Conservation (phyloP, 768 basidiomycete species). For the Lactarius deliciosus region DNA sequence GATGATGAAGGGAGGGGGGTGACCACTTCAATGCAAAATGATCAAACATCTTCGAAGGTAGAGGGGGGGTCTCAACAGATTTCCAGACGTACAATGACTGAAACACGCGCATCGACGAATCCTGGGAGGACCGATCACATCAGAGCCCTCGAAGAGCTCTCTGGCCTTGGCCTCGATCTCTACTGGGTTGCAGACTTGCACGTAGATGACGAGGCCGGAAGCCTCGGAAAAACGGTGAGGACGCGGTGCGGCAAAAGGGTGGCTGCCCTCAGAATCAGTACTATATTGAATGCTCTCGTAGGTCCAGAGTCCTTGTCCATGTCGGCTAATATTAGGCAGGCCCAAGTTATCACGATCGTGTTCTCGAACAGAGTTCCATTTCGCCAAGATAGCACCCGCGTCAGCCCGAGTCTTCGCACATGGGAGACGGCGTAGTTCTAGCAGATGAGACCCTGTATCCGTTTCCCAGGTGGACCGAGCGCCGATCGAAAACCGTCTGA, state of each 20-base stretch:
- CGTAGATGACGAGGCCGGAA: constrained; percentile 50
- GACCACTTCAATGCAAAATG: constrained; percentile 5
- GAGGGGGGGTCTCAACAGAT: constrained; percentile 7
- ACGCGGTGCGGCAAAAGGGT: constrained; percentile 45
- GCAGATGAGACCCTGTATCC: background rate
- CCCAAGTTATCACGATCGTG: background rate
- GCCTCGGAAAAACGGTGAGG: constrained; percentile 49
- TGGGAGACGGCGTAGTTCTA: background rate
- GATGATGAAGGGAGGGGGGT: background rate
- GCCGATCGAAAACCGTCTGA: constrained; percentile 5
- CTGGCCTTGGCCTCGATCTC: constrained; percentile 14
- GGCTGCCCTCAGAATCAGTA: constrained; percentile 39
- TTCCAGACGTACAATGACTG: constrained; percentile 42
- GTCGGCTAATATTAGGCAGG: constrained; percentile 7
- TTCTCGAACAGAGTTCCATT: constrained; percentile 6
- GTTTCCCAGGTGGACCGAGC: constrained; percentile 3
- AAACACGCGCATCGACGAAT: constrained; percentile 58
- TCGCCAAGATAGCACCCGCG: constrained; percentile 11
- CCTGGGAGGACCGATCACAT: constrained; percentile 52
- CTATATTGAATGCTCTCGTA: constrained; percentile 19
- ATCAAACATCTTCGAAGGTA: background rate
- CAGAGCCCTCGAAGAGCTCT: constrained; percentile 28
- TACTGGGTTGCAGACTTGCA: constrained; percentile 32
- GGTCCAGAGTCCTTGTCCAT: background rate
- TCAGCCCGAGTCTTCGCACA: background rate